phyloP scores from a whole-genome alignment of 1,284 basidiomycete genomes.

The Vanrija humicola region DNA sequence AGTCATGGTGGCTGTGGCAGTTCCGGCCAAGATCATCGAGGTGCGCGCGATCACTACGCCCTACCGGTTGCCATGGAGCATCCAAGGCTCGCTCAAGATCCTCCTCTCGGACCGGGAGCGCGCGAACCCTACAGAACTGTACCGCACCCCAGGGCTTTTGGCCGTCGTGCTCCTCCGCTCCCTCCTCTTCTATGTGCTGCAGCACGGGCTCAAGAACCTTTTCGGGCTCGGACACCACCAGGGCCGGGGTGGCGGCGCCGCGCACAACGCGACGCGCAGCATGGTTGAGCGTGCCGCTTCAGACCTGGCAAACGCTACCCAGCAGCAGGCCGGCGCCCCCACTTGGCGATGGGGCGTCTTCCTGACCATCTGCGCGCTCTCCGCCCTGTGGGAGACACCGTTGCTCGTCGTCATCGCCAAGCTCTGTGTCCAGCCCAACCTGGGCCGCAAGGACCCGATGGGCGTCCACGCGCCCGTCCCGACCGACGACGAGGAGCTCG shows the following conservation, averaged over 20 bases:
- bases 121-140: constrained; percentile 71
- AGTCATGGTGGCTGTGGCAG: constrained; percentile 59
- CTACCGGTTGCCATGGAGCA: constrained; percentile 64
- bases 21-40: constrained; percentile 72
- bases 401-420: constrained; percentile 76
- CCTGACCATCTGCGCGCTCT: constrained; percentile 55
- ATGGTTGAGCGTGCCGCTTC: too few species aligned
- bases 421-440: constrained; percentile 76
- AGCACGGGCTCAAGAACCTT: not conserved
- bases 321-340: not conserved
- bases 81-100: constrained; percentile 62
- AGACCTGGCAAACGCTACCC: not conserved
- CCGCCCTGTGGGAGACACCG: constrained; percentile 65
- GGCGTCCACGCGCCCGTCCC: constrained; percentile 46
- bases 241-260: constrained; percentile 47
- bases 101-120: constrained; percentile 78
- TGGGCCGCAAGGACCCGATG: constrained; percentile 58
- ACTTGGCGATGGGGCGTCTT: constrained; percentile 54
- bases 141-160: constrained; percentile 79
- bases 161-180: constrained; percentile 61
- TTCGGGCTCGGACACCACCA: not conserved
- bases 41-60: constrained; percentile 82
- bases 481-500: constrained; percentile 55
- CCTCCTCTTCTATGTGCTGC: not conserved
- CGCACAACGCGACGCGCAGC: not conserved